Conservation (phyloP, 2,329 filamentous ascomycete genomes). For the Epichloe typhina region DNA sequence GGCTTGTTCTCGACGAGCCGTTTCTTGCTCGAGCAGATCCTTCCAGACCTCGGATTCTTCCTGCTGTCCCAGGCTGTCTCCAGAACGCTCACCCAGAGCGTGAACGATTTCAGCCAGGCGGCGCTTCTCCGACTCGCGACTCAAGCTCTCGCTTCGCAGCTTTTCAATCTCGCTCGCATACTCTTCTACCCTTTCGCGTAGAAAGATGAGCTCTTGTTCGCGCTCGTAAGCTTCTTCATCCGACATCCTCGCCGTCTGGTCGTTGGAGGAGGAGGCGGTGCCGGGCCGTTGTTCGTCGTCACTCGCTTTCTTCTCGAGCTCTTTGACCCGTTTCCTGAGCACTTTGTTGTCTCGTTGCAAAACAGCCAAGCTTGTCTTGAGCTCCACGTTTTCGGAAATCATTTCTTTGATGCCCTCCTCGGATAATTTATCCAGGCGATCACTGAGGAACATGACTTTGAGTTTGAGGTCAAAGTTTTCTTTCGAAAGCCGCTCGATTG, state of each 20-base stretch:
- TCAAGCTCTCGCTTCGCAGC: conserved; percentile 62
- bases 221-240: conserved; percentile 52
- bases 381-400: conserved; percentile 92
- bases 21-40: conserved; percentile 86
- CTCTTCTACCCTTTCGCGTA: conserved; percentile 75
- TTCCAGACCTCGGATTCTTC: conserved; percentile 81
- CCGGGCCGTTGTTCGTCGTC: conserved; percentile 50
- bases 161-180: conserved; percentile 76
- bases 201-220: conserved; percentile 74
- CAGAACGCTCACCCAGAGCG: conserved; percentile 35
- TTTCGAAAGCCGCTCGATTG: conserved; percentile 89
- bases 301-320: conserved; percentile 69
- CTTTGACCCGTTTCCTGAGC: conserved; percentile 66
- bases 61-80: conserved; percentile 37
- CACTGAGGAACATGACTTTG: conserved; percentile 93
- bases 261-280: conserved; percentile 49
- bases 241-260: conserved; percentile 40
- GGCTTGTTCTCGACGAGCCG: conserved; percentile 72
- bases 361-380: conserved; percentile 80
- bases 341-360: conserved; percentile 84
- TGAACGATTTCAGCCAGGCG: conserved; percentile 70
- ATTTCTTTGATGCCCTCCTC: conserved; percentile 96
- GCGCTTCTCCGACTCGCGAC: conserved; percentile 73
- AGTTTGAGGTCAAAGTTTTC: conserved; percentile 97
- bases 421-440: conserved; percentile 82